A percentile compares a stretch with the other conserved stretches of the same genome.
phyloP scores from a whole-genome alignment of 495 filamentous ascomycete genomes.

The Aspergillus cristatus region DNA sequence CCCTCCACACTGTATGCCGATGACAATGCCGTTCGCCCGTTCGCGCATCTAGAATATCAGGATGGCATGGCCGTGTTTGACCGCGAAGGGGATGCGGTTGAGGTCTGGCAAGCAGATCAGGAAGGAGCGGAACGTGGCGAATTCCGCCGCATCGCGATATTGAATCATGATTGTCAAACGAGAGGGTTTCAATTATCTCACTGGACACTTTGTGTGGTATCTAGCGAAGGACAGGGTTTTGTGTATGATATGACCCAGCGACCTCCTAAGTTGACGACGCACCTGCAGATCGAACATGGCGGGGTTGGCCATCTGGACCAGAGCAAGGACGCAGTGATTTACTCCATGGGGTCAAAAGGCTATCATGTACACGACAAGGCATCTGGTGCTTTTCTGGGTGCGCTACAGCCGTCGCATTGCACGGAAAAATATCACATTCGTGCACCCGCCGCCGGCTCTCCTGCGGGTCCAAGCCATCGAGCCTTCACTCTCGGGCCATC shows the following conservation, averaged over 20 bases:
- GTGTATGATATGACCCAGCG: constrained; percentile 33
- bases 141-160: constrained; percentile 27
- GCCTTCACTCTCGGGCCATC: constrained; percentile 6
- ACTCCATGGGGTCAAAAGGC: constrained; percentile 27
- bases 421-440: constrained; percentile 24
- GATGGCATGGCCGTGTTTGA: constrained; percentile 35
- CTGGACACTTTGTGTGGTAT: constrained; percentile 32
- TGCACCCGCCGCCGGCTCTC: constrained; percentile 11
- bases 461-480: constrained; percentile 7
- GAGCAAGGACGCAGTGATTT: constrained; percentile 26
- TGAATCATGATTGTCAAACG: constrained; percentile 29
- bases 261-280: constrained; percentile 21
- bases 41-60: constrained; percentile 33
- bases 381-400: constrained; percentile 20
- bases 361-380: constrained; percentile 27
- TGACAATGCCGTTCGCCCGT: constrained; percentile 21
- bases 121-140: constrained; percentile 24
- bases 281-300: constrained; percentile 20
- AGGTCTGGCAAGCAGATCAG: constrained; percentile 28
- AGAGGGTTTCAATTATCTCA: constrained; percentile 33
- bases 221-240: constrained; percentile 28
- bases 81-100: constrained; percentile 28
- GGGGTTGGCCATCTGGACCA: constrained; percentile 33
- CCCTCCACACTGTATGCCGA: constrained; percentile 24
- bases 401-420: constrained; percentile 18